phyloP scores from a whole-genome alignment of 164 flowering plant species.

The Vitis vinifera region DNA sequence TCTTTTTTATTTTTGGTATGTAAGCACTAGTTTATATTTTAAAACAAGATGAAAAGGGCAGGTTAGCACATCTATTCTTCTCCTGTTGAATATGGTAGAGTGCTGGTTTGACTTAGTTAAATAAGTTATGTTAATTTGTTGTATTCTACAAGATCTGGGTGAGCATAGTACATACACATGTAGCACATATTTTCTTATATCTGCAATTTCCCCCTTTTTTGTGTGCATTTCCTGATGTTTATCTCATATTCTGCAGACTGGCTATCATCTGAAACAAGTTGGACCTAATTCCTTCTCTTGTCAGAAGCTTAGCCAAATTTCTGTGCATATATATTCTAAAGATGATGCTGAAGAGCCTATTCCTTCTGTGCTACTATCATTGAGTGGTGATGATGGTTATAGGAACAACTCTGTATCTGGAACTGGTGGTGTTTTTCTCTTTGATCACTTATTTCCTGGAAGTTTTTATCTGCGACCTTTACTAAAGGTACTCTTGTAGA shows the following conservation, averaged over 20 bases:
- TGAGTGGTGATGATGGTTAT: constrained; percentile 97
- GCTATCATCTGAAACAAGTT: constrained; percentile 73
- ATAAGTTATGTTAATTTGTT: no score
- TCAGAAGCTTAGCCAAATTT: constrained; percentile 93
- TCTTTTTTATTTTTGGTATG: no score
- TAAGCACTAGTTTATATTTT: no score
- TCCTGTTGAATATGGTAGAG: no score
- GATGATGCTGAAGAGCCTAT: constrained; percentile 62
- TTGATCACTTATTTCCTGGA: constrained; percentile 89
- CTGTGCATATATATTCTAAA: constrained; percentile 54
- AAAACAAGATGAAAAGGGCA: no score
- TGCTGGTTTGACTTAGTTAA: no score
- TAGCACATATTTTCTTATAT: no score
- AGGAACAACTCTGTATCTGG: constrained; percentile 83
- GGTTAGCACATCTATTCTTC: no score
- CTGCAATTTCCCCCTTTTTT: no score
- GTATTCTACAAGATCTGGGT: no score
- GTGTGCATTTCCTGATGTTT: constrained; percentile 8
- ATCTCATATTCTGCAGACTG: constrained; percentile 63
- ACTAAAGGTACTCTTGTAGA: constrained; percentile 62
- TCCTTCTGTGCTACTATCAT: constrained; percentile 83
- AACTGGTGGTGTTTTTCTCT: constrained; percentile 71
- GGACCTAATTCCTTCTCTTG: constrained; percentile 82
- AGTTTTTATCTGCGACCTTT: constrained; percentile 93
- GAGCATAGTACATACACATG: no score